Evolutionary conservation across 805 yeast genomes (phyloP).

Genomic region (Ogataea polymorpha): DNA sequence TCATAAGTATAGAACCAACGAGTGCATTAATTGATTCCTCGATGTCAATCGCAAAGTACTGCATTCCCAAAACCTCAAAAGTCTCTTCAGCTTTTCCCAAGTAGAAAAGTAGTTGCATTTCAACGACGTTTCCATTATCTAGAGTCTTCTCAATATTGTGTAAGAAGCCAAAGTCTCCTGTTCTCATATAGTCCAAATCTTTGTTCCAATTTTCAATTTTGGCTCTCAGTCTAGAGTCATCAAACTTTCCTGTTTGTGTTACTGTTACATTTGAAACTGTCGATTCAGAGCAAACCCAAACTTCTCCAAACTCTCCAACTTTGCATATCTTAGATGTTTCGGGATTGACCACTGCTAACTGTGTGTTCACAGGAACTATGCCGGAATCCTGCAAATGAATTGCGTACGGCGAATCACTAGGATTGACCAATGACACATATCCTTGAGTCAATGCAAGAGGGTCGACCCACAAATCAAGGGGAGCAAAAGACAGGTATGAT

Average conservation of each 20-base stretch:
- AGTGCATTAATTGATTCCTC: slow-evolving; percentile 59
- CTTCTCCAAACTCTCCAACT: slow-evolving; percentile 93
- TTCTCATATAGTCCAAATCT: slow-evolving; percentile 67
- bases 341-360: slow-evolving; percentile 91
- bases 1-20: not conserved
- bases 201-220: slow-evolving; percentile 62
- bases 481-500: slow-evolving; percentile 84
- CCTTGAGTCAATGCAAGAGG: slow-evolving; percentile 91
- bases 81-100: slow-evolving; percentile 84
- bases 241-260: slow-evolving; percentile 36
- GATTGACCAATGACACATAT: slow-evolving; percentile 72
- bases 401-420: slow-evolving; percentile 63
- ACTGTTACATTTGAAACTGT: slow-evolving; percentile 53
- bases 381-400: slow-evolving; percentile 90
- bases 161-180: slow-evolving; percentile 93
- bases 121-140: slow-evolving; percentile 28
- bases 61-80: slow-evolving; percentile 85
- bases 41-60: slow-evolving; percentile 85
- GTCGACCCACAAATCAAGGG: slow-evolving; percentile 83
- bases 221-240: slow-evolving; percentile 56
- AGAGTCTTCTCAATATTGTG: slow-evolving; percentile 57
- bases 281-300: slow-evolving; percentile 93
- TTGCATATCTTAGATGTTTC: slow-evolving; percentile 77
- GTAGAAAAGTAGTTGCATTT: slow-evolving; percentile 76
- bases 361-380: slow-evolving; percentile 92